A percentile compares a stretch with the other conserved stretches of the same genome.
phyloP scores from a whole-genome alignment of 1,284 basidiomycete species.

The Entoloma clypeatum region DNA sequence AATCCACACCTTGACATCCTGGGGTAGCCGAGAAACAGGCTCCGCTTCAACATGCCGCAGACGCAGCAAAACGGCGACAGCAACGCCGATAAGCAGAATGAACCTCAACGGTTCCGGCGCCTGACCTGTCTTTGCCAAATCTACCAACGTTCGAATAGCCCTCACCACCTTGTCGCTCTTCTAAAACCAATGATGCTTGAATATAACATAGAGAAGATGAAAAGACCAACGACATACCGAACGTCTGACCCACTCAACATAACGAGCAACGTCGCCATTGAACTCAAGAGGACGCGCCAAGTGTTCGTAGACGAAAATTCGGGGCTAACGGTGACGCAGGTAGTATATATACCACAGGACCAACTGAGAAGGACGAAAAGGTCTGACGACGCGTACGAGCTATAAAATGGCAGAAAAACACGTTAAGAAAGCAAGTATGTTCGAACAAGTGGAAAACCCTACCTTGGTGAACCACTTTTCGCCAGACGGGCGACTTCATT shows the following conservation, averaged over 20 bases:
- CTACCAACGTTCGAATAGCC: slow-evolving; percentile 49
- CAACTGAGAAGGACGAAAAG: slow-evolving; percentile 73
- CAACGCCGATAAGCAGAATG: slow-evolving; percentile 54
- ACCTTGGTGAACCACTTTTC: slow-evolving; percentile 50
- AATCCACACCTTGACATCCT: slow-evolving; percentile 41
- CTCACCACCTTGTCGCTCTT: slow-evolving; percentile 43
- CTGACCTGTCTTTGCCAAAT: slow-evolving; percentile 45
- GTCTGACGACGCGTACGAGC: slow-evolving; percentile 60
- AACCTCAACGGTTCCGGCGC: slow-evolving; percentile 45
- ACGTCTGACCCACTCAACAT: slow-evolving; percentile 50
- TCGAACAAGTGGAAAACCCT: slow-evolving; percentile 20
- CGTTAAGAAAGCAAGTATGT: slow-evolving; percentile 12
- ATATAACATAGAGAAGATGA: slow-evolving; percentile 6
- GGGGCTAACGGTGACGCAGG: slow-evolving; percentile 41
- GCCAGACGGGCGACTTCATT: slow-evolving; percentile 56
- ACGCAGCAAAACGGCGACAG: slow-evolving; percentile 58
- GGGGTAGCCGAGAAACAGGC: slow-evolving; percentile 36
- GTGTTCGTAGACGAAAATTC: slow-evolving; percentile 42
- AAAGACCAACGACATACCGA: slow-evolving; percentile 41
- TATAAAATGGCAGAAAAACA: slow-evolving; percentile 25
- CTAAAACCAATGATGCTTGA: slow-evolving; percentile 26
- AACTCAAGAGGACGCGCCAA: slow-evolving; percentile 49
- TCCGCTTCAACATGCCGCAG: slow-evolving; percentile 51
- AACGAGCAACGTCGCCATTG: slow-evolving; percentile 58
- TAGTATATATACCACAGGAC: slow-evolving; percentile 63